These are phyloP conservation scores for Taxawa tesnikishii DNA, from an alignment of 2,329 filamentous ascomycete genomes.

Conservation along the genomic window DNA sequence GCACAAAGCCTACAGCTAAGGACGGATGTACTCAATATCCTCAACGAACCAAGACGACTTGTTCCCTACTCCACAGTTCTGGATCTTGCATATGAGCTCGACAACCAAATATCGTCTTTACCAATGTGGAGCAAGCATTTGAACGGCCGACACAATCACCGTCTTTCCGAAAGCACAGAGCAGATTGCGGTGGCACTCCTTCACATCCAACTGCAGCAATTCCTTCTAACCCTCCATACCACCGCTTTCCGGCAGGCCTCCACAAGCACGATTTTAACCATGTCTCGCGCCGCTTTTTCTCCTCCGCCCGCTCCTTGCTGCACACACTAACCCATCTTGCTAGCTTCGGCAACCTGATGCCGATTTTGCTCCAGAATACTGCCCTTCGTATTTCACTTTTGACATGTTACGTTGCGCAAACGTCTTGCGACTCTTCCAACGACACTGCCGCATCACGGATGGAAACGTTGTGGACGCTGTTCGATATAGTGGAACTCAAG, in stretches of 20 bases:
- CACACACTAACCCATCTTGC: conserved; percentile 2
- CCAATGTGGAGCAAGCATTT: conserved; percentile 12
- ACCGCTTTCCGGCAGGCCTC: conserved; percentile 15
- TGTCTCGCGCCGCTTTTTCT: conserved; percentile 10
- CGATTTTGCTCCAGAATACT: conserved; percentile 1
- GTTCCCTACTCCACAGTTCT: conserved; percentile 18
- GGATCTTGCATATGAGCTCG: conserved; percentile 19
- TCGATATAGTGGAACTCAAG: conserved; percentile 3
- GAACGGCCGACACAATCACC: conserved; percentile 2
- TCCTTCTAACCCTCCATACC: conserved; percentile 17
- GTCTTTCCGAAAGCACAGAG: conserved; percentile 2
- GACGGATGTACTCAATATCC: conserved; percentile 14
- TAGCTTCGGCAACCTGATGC: neutral
- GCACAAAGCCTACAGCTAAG: conserved; percentile 14
- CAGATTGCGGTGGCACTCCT: conserved; percentile 14
- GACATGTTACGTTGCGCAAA: neutral
- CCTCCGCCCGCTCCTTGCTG: conserved; percentile 3
- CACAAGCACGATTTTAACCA: conserved; percentile 13
- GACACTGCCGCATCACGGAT: conserved; percentile 1
- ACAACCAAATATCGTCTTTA: conserved; percentile 14
- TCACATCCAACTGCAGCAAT: conserved; percentile 18
- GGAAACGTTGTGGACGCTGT: conserved; percentile 1
- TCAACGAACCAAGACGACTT: conserved; percentile 18
- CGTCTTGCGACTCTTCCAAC: neutral
- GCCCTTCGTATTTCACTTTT: conserved; percentile 1